Base-by-base conservation (phyloP, 371 early-diverging fungal genomes). In the Umbelopsis sp. region DNA sequence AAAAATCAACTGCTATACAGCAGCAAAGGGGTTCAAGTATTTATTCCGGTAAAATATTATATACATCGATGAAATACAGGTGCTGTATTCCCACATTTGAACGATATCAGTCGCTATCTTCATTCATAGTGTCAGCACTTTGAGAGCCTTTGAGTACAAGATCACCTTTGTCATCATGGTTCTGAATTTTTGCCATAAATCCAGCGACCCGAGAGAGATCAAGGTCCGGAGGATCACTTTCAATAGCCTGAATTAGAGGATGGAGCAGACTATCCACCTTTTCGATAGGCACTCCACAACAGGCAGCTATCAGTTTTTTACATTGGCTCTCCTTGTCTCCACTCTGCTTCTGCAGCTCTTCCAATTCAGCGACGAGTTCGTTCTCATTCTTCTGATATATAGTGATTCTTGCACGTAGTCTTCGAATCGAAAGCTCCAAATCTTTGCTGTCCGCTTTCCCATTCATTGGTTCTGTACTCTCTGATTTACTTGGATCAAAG, bases 301-400 rank as follows among this genome's bases (percentile, higher is more conserved):
- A 92, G 20, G 89, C 86, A 9, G 92, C 87, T 73, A 94, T 92
- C 48, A 94, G 82, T n/a, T 84, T 82, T 73, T 87, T 87, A 75
- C 91, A 93, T 44, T 87, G 85, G 67, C 85, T 68, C 69, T 93
- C 93, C 32, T 85, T 83, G 35, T 86, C 86, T 32, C 74, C 68
- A 8, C 83, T 77, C 12, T 76, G 76, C 18, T 70, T 67, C 51
- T 76, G 72, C 22, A 82, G 45, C 14, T 70, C 68, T 3, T 72
- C 72, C 20, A 89, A 69, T 22, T 87, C 83, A 14, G 74, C 41
- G 14, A 71, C 48, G 4, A 89, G 72, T 6, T 76, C 76, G 7
- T 75, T 76, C 9, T 82, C 81, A 44, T 83, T 80, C 16, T 71
- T 69, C 22, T 75, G 70, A 69, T 88, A 87, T 11, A 86, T 86